A percentile compares a stretch with the other conserved stretches of the same genome.
phyloP scores from a whole-genome alignment of 2,329 filamentous ascomycete genomes.

The Trichoderma endophyticum region DNA sequence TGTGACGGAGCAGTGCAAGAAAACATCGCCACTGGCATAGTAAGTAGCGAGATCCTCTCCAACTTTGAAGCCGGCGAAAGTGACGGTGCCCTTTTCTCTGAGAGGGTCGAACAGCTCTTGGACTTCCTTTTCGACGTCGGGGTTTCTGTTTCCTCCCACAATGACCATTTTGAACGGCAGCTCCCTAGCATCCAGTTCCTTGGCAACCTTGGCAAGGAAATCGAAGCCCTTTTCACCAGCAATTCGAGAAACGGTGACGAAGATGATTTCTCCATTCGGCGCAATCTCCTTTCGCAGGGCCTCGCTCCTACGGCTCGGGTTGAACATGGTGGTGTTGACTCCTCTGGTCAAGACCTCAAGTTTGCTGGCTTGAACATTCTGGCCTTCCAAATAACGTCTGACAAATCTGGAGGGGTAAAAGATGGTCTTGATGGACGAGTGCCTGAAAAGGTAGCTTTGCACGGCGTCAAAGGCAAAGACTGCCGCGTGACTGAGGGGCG shows the following conservation, averaged over 20 bases:
- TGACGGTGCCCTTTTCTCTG: constrained; percentile 47
- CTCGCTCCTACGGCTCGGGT: constrained; percentile 50
- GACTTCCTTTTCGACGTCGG: constrained; percentile 59
- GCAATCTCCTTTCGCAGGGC: constrained; percentile 53
- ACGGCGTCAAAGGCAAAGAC: constrained; percentile 61
- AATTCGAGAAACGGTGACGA: constrained; percentile 64
- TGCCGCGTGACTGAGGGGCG: constrained; percentile 57
- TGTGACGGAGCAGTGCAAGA: constrained; percentile 67
- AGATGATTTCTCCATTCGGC: constrained; percentile 60
- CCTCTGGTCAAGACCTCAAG: constrained; percentile 61
- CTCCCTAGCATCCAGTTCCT: constrained; percentile 51
- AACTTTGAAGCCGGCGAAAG: constrained; percentile 65
- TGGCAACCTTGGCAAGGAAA: constrained; percentile 58
- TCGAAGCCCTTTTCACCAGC: constrained; percentile 70
- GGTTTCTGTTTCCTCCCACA: constrained; percentile 65
- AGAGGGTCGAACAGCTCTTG: constrained; percentile 56
- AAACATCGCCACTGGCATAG: constrained; percentile 67
- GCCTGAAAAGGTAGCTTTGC: constrained; percentile 64
- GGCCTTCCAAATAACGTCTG: constrained; percentile 55
- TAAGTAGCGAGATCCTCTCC: constrained; percentile 60
- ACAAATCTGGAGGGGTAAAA: constrained; percentile 68
- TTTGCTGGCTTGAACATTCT: constrained; percentile 54
- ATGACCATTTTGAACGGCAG: constrained; percentile 63
- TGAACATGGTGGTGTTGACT: constrained; percentile 62
- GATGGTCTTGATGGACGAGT: constrained; percentile 59